A percentile compares a stretch with the other conserved stretches of the same genome.
phyloP scores from a whole-genome alignment of 257 asterid genomes.

The Solanum rostratum region DNA sequence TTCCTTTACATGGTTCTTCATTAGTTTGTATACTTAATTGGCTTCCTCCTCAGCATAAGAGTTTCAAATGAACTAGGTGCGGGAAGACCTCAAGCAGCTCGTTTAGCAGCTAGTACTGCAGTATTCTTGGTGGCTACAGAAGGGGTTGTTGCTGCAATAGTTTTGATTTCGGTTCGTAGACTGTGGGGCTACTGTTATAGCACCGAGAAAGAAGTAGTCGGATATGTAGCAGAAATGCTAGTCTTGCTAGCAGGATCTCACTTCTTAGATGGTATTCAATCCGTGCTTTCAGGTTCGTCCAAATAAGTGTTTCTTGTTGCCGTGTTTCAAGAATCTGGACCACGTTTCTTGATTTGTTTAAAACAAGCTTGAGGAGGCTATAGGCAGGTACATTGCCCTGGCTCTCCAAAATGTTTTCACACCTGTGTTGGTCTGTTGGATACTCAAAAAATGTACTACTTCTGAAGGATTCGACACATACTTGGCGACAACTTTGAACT shows the following conservation, averaged over 20 bases:
- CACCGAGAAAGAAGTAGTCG: constrained; percentile 4
- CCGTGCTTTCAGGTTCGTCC: constrained; percentile 12
- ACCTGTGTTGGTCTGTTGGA: rapidly evolving
- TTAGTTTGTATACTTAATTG: not conserved
- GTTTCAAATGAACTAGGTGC: constrained; percentile 14
- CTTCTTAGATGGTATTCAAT: constrained; percentile 9
- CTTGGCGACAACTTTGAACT: not conserved
- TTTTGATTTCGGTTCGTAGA: constrained; percentile 1
- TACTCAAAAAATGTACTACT: not conserved
- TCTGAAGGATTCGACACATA: not conserved
- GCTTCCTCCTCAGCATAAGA: not conserved
- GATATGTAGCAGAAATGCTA: constrained; percentile 7
- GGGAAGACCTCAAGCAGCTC: constrained; percentile 2
- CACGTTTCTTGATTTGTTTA: not conserved
- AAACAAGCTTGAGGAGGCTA: not conserved
- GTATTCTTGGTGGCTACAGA: not conserved
- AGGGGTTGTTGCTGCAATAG: not conserved
- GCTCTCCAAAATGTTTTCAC: not conserved
- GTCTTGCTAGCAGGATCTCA: constrained; percentile 7
- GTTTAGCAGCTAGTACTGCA: not conserved
- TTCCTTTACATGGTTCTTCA: not conserved
- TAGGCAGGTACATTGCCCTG: not conserved
- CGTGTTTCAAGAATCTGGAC: not conserved
- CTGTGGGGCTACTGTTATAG: constrained; percentile 13
- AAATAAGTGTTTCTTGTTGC: not conserved